Base-by-base conservation (phyloP, 768 basidiomycete species). In the Lanmaoa pseudosensibilis region DNA sequence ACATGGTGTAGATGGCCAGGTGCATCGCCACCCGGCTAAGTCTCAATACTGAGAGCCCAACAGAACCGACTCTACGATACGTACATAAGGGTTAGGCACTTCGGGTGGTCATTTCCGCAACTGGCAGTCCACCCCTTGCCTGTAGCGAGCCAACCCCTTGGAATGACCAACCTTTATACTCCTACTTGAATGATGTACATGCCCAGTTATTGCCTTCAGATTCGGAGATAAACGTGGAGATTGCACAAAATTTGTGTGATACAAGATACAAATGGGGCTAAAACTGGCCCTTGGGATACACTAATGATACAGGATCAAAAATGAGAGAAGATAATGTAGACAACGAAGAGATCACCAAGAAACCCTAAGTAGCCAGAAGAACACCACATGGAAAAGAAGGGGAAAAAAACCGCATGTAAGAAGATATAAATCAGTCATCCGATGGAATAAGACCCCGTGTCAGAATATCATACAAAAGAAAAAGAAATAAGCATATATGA, bases 391-490 rank as follows among this genome's bases (percentile, higher is more conserved):
- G 33, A 38, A 41, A 33, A 16, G 21, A 50, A 47, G 32, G 8
- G 5, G 23, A 16, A 36, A 45, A 27, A 16, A 33, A 15, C 38
- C 44, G 6, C 50, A 56, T 33, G 2, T 1, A 44, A 30, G 2
- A 38, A 10, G 16, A 45, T 12, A 55, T 2, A 39, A 15, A 34
- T 69, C 53, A 69, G 39, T 69, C 67, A 41, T 69, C 67, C 3
- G 69, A 61, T 32, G 69, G 68, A 23, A 55, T 27, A 27, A 69
- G 37, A 37, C 69, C 69, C 25, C 68, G 66, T 7, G 59, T 61
- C 11, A 71, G 63, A 41, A 71, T 51, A 61, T 69, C 65, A 57
- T 71, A 71, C 23, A 73, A 40, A 19, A 71, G 62, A 19, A 57
- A 69, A 10, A 69, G 25, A 55, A 59, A 63, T 58, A 71, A 61